phyloP scores from a whole-genome alignment of 164 flowering plant genomes.

The Aristolochia californica region DNA sequence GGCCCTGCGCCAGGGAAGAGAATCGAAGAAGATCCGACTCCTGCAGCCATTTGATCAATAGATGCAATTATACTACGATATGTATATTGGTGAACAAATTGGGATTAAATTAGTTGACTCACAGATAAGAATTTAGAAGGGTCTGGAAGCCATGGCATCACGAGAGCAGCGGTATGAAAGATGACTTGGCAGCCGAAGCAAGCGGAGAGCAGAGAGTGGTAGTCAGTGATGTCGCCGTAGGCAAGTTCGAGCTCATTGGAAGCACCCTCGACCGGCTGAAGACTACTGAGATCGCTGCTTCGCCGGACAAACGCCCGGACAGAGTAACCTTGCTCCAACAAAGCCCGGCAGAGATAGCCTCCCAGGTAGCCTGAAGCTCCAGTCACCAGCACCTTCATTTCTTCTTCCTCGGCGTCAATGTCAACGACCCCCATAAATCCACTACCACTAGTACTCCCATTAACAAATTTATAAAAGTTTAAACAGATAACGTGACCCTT shows the following conservation, averaged over 20 bases:
- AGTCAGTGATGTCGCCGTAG: constrained; percentile 78
- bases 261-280: constrained; percentile 25
- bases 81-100: too few relatives aligned
- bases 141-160: constrained; percentile 93
- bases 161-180: constrained; percentile 84
- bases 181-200: constrained; percentile 57
- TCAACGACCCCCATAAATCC: not conserved
- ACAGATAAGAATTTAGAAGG: constrained; percentile 65
- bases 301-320: constrained; percentile 77
- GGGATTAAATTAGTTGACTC: constrained; percentile 9
- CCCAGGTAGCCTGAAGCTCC: constrained; percentile 93
- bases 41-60: too few relatives aligned
- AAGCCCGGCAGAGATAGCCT: constrained; percentile 54
- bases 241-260: constrained; percentile 34
- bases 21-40: too few relatives aligned
- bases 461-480: too few relatives aligned
- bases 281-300: constrained; percentile 58
- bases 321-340: constrained; percentile 43
- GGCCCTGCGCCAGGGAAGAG: too few relatives aligned
- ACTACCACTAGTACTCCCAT: too few relatives aligned
- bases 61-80: too few relatives aligned
- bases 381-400: constrained; percentile 57
- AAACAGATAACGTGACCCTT: not conserved
- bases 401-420: not conserved
- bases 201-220: constrained; percentile 54